phyloP scores from a whole-genome alignment of 2,329 filamentous ascomycete genomes.

The Beauveria sp. region DNA sequence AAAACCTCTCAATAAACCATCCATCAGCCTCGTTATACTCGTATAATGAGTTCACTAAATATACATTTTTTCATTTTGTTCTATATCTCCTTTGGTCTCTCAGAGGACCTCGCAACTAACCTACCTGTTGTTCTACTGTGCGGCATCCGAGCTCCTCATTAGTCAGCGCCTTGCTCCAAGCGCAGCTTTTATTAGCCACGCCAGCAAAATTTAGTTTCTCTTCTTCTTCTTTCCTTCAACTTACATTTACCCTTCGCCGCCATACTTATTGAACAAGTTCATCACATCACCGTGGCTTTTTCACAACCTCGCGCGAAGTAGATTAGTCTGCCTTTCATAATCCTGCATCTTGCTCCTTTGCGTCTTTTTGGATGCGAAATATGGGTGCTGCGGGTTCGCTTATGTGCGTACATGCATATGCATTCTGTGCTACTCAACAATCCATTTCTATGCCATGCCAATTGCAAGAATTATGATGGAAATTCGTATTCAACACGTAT shows the following conservation, averaged over 20 bases:
- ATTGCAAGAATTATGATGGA: background rate
- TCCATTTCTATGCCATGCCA: background rate
- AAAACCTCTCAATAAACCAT: too few relatives aligned
- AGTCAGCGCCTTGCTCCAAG: background rate
- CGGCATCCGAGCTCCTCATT: background rate
- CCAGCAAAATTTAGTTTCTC: slow-evolving; percentile 16
- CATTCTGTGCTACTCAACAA: background rate
- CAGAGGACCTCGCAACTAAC: too few relatives aligned
- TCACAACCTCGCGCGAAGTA: slow-evolving; percentile 45
- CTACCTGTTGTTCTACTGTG: too few relatives aligned
- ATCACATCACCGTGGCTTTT: slow-evolving; percentile 31
- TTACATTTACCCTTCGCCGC: slow-evolving; percentile 39
- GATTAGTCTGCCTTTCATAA: slow-evolving; percentile 52
- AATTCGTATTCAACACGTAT: slow-evolving; percentile 9
- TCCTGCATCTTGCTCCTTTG: slow-evolving; percentile 42
- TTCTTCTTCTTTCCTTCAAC: slow-evolving; percentile 33
- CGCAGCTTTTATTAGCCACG: background rate
- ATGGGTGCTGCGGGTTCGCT: slow-evolving; percentile 52
- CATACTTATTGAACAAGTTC: slow-evolving; percentile 25
- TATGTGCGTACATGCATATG: slow-evolving; percentile 50
- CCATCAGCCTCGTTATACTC: too few relatives aligned
- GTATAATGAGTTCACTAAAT: too few relatives aligned
- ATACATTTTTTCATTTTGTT: too few relatives aligned
- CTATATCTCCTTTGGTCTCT: too few relatives aligned
- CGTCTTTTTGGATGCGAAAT: slow-evolving; percentile 10